These are phyloP conservation scores for Wickerhamiella cacticola DNA, from an alignment of 805 yeast genomes.

Conservation along the genomic window DNA sequence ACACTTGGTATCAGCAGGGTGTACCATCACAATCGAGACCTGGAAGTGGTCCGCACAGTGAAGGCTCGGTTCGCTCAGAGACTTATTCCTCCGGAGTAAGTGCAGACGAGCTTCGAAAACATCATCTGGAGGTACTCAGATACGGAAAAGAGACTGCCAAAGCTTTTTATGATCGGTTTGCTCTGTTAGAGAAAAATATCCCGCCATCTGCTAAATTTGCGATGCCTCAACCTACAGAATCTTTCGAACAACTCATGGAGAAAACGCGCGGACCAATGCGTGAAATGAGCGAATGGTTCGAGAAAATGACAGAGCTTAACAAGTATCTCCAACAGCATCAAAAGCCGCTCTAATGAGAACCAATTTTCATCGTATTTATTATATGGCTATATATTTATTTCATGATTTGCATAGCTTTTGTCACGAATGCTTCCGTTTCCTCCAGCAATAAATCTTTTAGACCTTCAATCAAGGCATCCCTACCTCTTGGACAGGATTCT, in stretches of 20 bases:
- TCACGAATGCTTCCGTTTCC: not conserved
- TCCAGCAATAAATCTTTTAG: not conserved
- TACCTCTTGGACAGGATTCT: not conserved
- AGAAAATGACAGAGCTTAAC: not conserved
- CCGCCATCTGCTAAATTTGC: not conserved
- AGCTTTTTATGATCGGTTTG: not conserved
- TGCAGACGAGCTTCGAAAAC: not conserved
- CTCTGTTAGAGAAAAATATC: not conserved
- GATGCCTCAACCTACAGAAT: constrained; percentile 2
- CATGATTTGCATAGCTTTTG: not conserved
- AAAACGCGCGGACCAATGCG: constrained; percentile 2
- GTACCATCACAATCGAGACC: not conserved
- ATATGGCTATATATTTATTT: not conserved
- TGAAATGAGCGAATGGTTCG: constrained; percentile 5
- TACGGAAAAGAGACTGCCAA: not conserved
- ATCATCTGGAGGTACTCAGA: not conserved
- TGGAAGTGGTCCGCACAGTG: not conserved
- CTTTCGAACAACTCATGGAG: not conserved
- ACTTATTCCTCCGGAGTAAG: too few species aligned
- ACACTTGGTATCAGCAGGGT: not conserved
- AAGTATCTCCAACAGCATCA: not conserved
- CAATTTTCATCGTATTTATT: not conserved
- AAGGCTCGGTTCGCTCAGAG: too few species aligned
- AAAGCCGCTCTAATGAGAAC: not conserved
- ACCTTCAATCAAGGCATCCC: not conserved